Evolutionary conservation across 768 basidiomycete species (phyloP).

Genomic region (Lactarius pseudohatsudake): DNA sequence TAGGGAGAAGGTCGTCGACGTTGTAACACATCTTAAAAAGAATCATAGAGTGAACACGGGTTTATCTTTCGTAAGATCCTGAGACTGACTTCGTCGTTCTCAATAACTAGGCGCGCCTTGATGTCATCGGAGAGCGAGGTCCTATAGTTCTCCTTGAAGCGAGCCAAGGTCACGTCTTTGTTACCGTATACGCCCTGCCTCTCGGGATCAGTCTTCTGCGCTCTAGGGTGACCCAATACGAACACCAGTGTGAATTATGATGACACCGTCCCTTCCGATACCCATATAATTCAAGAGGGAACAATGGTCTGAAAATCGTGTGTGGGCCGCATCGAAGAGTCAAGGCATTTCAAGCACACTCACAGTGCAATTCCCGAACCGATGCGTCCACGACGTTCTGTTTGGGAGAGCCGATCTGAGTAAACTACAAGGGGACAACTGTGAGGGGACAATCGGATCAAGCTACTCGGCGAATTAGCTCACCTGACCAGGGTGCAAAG

Average conservation of each 20-base stretch:
- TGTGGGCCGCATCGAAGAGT: background rate
- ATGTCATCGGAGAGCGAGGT: slow-evolving; percentile 59
- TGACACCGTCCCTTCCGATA: slow-evolving; percentile 77
- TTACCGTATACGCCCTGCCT: slow-evolving; percentile 75
- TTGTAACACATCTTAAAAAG: slow-evolving; percentile 72
- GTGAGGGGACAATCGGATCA: background rate
- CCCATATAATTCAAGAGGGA: slow-evolving; percentile 88
- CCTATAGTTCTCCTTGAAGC: slow-evolving; percentile 71
- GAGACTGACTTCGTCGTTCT: slow-evolving; percentile 82
- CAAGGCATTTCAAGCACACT: slow-evolving; percentile 12
- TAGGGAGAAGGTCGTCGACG: slow-evolving; percentile 81
- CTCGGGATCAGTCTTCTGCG: background rate
- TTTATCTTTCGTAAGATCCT: background rate
- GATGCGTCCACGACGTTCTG: slow-evolving; percentile 72
- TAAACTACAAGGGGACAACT: slow-evolving; percentile 43
- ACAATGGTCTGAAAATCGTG: slow-evolving; percentile 56
- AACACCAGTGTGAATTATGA: slow-evolving; percentile 84
- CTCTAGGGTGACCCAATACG: slow-evolving; percentile 29
- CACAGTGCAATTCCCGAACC: slow-evolving; percentile 71
- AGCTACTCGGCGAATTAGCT: background rate
- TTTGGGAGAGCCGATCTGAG: slow-evolving; percentile 77
- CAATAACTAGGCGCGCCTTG: slow-evolving; percentile 76
- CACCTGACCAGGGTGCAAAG: slow-evolving; percentile 81
- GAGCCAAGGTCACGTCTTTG: slow-evolving; percentile 64
- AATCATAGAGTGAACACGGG: background rate